These are phyloP conservation scores for Petasospora fabianii DNA, from an alignment of 1,139 yeast genomes.

Conservation along the genomic window DNA sequence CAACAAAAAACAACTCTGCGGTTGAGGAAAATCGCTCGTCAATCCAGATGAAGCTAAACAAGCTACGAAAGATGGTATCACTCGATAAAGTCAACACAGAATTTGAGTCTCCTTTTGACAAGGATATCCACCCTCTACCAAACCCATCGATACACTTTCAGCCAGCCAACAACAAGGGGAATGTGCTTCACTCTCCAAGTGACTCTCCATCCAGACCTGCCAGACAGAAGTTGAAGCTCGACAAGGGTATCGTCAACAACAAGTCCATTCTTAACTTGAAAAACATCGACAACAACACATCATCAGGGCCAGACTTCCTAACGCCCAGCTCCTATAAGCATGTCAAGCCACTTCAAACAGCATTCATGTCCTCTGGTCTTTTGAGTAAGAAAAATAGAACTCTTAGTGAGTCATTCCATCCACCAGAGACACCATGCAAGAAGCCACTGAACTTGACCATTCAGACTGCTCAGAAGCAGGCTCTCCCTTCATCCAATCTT, in stretches of 20 bases:
- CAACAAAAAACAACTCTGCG: conserved; percentile 11
- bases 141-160: conserved; percentile 25
- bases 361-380: conserved; percentile 74
- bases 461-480: conserved; percentile 22
- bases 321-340: conserved; percentile 61
- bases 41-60: conserved; percentile 26
- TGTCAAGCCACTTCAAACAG: conserved; percentile 83
- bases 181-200: conserved; percentile 21
- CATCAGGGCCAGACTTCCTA: conserved; percentile 27
- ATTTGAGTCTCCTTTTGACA: conserved; percentile 22
- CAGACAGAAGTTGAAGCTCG: conserved; percentile 24
- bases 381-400: conserved; percentile 61
- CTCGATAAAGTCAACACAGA: conserved; percentile 22
- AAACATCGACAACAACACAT: conserved; percentile 28
- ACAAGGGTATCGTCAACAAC: conserved; percentile 7
- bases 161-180: conserved; percentile 11
- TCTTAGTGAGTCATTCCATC: conserved; percentile 35
- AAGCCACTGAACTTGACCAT: conserved; percentile 37
- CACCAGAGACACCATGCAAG: conserved; percentile 85
- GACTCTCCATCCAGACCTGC: conserved; percentile 31
- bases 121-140: conserved; percentile 21
- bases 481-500: conserved; percentile 24
- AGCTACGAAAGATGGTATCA: conserved; percentile 27
- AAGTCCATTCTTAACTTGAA: conserved; percentile 24
- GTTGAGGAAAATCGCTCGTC: conserved; percentile 21